Evolutionary conservation across 1,284 basidiomycete genomes (phyloP), one percentile per base, ranked within the genome.

Genomic region (Rhodotorula sp.): DNA sequence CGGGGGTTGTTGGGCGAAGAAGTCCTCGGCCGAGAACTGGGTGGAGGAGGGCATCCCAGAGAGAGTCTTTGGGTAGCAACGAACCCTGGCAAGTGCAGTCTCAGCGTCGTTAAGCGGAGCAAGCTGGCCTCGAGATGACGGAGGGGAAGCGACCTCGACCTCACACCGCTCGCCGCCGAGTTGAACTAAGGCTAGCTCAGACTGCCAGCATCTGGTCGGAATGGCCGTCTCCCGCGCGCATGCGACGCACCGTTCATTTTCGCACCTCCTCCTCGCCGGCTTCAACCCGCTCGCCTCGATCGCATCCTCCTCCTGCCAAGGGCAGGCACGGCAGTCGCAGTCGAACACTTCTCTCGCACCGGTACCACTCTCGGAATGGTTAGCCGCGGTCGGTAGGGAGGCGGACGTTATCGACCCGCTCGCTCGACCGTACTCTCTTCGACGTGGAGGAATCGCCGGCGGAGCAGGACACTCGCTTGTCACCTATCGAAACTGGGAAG

Each of bases 1-100:
- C 15, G 88, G 87, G 20, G 84, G 84, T 77, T 96, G 92, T 0
- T 90, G 91, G 55, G 86, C 87, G 79, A 94, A 96, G 82, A 94
- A 96, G 6, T 84, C 83, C 76, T 92, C 90, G 39, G 92, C 90
- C 24, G 90, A 92, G 83, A 75, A 75, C 49, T 63, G 62, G 9
- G 7, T 15, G 6, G 53, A 19, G 19, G 53, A 48, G 10, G 32
- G 4, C 57, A 63, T 55, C 13, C 13, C 39, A 17, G 39, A 17
- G 13, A n/a, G 19, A 44, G 39, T 44, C 39, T 13, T 44, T 17
- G 39, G 39, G 39, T 44, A 10, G 19, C 39, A 44, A 17, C 39
- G 39, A 17, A 44, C 13, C 39, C 39, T 44, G 19, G 11, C 39
- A 44, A 44, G 39, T 15, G n/a, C 39, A 13, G 13, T 44, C 39